Percentiles rank a stretch among this genome's conserved stretches.
phyloP scores from a whole-genome alignment of 1,139 yeast genomes.

The Geotrichum australiense region DNA sequence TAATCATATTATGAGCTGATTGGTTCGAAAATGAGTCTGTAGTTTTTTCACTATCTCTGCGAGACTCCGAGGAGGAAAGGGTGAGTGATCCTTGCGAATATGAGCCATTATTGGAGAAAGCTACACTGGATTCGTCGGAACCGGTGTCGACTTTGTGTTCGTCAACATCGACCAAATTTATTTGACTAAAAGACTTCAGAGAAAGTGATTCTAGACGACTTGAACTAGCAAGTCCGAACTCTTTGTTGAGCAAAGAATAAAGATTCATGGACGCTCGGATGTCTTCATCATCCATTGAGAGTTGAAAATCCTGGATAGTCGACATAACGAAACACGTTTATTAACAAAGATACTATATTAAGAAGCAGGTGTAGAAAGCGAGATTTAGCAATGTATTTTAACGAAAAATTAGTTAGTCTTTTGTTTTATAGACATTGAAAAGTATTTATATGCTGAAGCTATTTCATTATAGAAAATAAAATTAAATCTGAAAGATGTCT shows the following conservation, averaged over 20 bases:
- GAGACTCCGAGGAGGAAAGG: slow-evolving; percentile 1
- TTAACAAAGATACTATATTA: too few relatives aligned
- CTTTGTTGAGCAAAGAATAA: slow-evolving; percentile 9
- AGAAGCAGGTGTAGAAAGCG: too few relatives aligned
- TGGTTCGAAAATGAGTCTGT: background rate
- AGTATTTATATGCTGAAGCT: too few relatives aligned
- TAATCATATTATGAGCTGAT: background rate
- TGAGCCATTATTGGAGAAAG: slow-evolving; percentile 6
- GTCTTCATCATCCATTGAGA: slow-evolving; percentile 11
- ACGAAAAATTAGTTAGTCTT: too few relatives aligned
- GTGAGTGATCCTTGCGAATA: slow-evolving; percentile 6
- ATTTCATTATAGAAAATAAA: too few relatives aligned
- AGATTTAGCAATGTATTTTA: too few relatives aligned
- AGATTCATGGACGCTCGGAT: slow-evolving; percentile 10
- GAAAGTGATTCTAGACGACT: background rate
- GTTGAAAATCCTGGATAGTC: slow-evolving; percentile 2
- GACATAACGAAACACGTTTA: too few relatives aligned
- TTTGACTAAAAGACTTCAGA: background rate
- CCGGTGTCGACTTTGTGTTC: background rate
- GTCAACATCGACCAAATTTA: background rate
- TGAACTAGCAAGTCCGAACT: slow-evolving; percentile 2
- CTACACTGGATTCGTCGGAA: slow-evolving; percentile 7
- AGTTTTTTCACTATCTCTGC: background rate
- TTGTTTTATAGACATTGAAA: too few relatives aligned
- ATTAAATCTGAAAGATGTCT: too few relatives aligned